Base-by-base conservation (phyloP, 768 basidiomycete genomes). In the Termitomyces eurrhizus region DNA sequence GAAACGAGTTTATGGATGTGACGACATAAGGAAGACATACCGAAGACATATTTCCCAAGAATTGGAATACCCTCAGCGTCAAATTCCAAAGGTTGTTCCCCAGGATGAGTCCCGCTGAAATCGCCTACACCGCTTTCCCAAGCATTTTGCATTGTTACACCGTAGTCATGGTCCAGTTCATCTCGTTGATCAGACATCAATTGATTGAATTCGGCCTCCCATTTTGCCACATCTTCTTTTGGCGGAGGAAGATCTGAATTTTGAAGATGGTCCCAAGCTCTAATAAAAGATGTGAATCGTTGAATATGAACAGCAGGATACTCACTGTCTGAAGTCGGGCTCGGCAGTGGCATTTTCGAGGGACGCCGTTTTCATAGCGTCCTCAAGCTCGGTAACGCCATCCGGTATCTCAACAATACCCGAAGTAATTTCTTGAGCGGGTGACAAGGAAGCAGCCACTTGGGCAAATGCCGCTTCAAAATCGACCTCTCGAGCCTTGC, bases 391-490 rank as follows among this genome's bases (percentile, higher is more conserved):
- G 9, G 76, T 71, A 16, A 77, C 70, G 37, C 65, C 71, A 51
- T 81, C 75, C 32, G 80, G 76, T 12, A 86, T 72, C 68, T 88
- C 86, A 24, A 80, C 84, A 14, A 89, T 82, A 54, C 76, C 74
- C 18, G 82, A 80, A 52, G 72, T 77, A 35, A 77, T 76, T 29
- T 72, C 62, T 62, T 81, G 78, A 32, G 68, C 63, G 29, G 53
- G 53, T 13, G 73, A 71, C n/a, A 86, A 67, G 21, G 85, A 83
- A n/a, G 82, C 83, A 6, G 78, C 76, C 2, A 81, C 77, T 65
- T 89, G 82, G 12, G 85, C 87, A 73, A 93, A 93, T 11, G 91
- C 92, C n/a, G 88, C 88, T 65, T 93, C 92, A 59, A 93, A 92
- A 71, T 92, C 92, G 4, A 82, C 83, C 56, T 92, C 89, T 58